Evolutionary conservation across 495 filamentous ascomycete species (phyloP).

Genomic region (Melanomma pulvis-pyrius): DNA sequence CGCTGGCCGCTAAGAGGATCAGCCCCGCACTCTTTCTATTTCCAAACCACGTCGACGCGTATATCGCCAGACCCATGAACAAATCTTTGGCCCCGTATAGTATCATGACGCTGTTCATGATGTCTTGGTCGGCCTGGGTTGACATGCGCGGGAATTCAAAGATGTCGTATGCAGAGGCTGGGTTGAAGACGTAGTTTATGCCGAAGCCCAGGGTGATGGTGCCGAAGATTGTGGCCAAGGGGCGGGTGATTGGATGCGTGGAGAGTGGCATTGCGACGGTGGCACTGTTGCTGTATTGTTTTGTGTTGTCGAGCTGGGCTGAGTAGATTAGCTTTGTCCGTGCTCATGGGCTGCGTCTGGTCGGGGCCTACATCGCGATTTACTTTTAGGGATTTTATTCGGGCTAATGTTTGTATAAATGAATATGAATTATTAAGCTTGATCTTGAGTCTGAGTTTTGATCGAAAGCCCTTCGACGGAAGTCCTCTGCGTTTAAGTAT

Average conservation of each 20-base stretch:
- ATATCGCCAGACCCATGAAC: conserved; percentile 57
- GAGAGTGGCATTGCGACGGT: too few relatives aligned
- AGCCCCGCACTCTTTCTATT: conserved; percentile 50
- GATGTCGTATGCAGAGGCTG: conserved; percentile 45
- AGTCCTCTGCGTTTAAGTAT: background rate
- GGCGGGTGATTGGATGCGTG: background rate
- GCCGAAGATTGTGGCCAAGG: conserved; percentile 46
- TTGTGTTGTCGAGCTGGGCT: too few relatives aligned
- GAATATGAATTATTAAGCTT: background rate
- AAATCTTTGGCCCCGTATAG: conserved; percentile 58
- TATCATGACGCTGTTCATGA: conserved; percentile 50
- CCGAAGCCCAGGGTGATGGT: conserved; percentile 54
- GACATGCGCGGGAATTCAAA: conserved; percentile 37
- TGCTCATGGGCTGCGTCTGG: too few relatives aligned
- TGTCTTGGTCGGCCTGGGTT: conserved; percentile 38
- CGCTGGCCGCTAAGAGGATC: conserved; percentile 51
- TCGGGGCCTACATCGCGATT: too few relatives aligned
- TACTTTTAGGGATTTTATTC: too few relatives aligned
- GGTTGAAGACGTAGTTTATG: conserved; percentile 53
- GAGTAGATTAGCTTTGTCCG: too few relatives aligned
- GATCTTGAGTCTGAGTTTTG: background rate
- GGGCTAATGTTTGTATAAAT: background rate
- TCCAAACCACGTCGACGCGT: conserved; percentile 47
- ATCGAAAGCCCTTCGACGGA: background rate
- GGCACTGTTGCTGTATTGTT: too few relatives aligned